A percentile compares a stretch with the other conserved stretches of the same genome.
These are phyloP conservation scores for Colletotrichum plurivorum DNA, from an alignment of 2,329 filamentous ascomycete species.

Conservation along the genomic window DNA sequence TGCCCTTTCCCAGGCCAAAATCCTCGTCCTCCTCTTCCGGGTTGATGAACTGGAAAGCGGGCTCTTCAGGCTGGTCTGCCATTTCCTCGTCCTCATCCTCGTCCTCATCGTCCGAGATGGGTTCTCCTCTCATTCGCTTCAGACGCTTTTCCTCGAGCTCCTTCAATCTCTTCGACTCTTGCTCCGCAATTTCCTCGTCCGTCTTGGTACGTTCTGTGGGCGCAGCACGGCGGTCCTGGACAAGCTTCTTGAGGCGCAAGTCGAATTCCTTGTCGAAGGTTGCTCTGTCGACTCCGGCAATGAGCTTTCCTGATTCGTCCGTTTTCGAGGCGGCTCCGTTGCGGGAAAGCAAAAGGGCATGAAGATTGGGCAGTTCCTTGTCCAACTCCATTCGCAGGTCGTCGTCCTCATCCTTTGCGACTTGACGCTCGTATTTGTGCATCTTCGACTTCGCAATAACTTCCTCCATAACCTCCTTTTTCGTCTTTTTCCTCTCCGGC, in stretches of 20 bases:
- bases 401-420: conserved; percentile 92
- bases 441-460: conserved; percentile 97
- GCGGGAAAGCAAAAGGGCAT: conserved; percentile 75
- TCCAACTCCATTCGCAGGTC: conserved; percentile 88
- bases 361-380: conserved; percentile 83
- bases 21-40: conserved; percentile 63
- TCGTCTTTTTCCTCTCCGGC: conserved; percentile 91
- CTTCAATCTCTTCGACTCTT: conserved; percentile 82
- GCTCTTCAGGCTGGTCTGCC: conserved; percentile 49
- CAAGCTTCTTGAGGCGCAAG: conserved; percentile 82
- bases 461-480: conserved; percentile 98
- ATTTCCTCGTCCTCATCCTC: conserved; percentile 61
- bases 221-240: conserved; percentile 86
- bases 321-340: conserved; percentile 49
- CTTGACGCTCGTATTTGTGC: conserved; percentile 94
- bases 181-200: conserved; percentile 84
- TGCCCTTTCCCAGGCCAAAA: conserved; percentile 73
- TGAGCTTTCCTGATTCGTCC: conserved; percentile 46
- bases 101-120: conserved; percentile 76
- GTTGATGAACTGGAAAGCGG: conserved; percentile 51
- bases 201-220: conserved; percentile 93
- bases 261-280: conserved; percentile 92
- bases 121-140: conserved; percentile 88
- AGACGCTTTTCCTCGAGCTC: conserved; percentile 87
- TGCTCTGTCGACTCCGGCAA: conserved; percentile 72